A percentile compares a stretch with the other conserved stretches of the same genome.
Conservation (phyloP, 2,329 filamentous ascomycete genomes). For the Monosporascus sp. region DNA sequence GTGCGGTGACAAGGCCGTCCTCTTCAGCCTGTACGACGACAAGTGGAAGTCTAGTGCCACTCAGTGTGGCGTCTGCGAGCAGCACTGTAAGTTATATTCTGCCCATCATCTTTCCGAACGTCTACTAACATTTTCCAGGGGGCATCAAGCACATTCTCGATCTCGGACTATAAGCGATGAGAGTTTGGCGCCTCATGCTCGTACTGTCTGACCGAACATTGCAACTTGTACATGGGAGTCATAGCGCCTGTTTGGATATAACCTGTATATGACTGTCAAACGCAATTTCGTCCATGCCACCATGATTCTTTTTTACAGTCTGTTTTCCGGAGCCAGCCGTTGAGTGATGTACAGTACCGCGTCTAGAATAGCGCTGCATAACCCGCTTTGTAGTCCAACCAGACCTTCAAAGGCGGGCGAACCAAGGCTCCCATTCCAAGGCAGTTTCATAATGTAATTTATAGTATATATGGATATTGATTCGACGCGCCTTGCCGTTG, state of each 20-base stretch:
- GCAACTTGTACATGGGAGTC: too few relatives aligned
- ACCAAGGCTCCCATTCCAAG: not conserved
- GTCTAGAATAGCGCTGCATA: too few relatives aligned
- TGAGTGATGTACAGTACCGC: too few relatives aligned
- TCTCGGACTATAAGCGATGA: constrained; percentile 2
- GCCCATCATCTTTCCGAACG: not conserved
- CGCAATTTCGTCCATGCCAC: too few relatives aligned
- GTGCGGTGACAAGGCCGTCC: constrained; percentile 63
- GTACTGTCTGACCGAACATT: too few relatives aligned
- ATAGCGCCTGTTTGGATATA: too few relatives aligned
- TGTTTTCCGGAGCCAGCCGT: too few relatives aligned
- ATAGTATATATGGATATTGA: not conserved
- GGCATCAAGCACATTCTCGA: constrained; percentile 7
- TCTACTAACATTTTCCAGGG: not conserved
- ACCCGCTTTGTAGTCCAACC: too few relatives aligned
- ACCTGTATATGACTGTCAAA: too few relatives aligned
- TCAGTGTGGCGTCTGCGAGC: constrained; percentile 62
- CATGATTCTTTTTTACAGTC: too few relatives aligned
- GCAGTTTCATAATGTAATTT: not conserved
- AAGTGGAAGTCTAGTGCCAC: constrained; percentile 69
- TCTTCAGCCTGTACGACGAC: constrained; percentile 80
- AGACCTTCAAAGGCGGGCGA: not conserved
- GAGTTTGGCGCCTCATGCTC: not conserved
- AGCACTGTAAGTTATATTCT: constrained; percentile 53
- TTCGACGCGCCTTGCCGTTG: not conserved